Conservation (phyloP, 2,329 filamentous ascomycete species). For the Didymella keratinophila region DNA sequence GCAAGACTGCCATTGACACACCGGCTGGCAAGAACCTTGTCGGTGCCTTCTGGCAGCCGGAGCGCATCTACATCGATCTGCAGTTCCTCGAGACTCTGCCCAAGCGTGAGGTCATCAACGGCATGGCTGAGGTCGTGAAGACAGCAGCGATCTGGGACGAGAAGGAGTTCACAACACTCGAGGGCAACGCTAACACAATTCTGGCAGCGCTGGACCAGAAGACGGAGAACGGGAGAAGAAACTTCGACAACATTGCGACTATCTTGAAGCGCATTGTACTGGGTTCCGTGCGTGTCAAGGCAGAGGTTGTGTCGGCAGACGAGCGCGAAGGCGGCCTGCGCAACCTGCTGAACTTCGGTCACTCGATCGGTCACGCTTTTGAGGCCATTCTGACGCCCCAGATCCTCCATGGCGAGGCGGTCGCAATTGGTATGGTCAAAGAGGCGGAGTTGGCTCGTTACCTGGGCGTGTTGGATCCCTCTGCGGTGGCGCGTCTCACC, state of each 20-base stretch:
- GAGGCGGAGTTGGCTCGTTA: slow-evolving; percentile 93
- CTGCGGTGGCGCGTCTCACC: slow-evolving; percentile 84
- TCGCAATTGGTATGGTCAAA: slow-evolving; percentile 98
- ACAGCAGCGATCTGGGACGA: slow-evolving; percentile 97
- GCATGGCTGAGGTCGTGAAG: slow-evolving; percentile 98
- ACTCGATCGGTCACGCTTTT: slow-evolving; percentile 96
- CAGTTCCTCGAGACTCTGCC: slow-evolving; percentile 90
- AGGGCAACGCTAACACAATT: slow-evolving; percentile 80
- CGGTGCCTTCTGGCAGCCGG: slow-evolving; percentile 95
- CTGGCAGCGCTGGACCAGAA: slow-evolving; percentile 74
- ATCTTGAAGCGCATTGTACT: slow-evolving; percentile 72
- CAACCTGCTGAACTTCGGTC: slow-evolving; percentile 96
- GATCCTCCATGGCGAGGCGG: slow-evolving; percentile 92
- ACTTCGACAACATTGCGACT: slow-evolving; percentile 72
- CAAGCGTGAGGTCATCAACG: slow-evolving; percentile 93
- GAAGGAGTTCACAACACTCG: slow-evolving; percentile 81
- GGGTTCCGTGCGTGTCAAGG: slow-evolving; percentile 92
- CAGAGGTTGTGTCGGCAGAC: slow-evolving; percentile 90
- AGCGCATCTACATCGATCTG: slow-evolving; percentile 92
- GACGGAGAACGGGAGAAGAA: slow-evolving; percentile 61
- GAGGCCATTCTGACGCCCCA: slow-evolving; percentile 96
- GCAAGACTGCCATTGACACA: slow-evolving; percentile 97
- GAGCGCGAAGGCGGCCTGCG: slow-evolving; percentile 93
- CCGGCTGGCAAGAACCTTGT: slow-evolving; percentile 96
- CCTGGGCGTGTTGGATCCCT: slow-evolving; percentile 82